Percentiles rank a stretch among this genome's conserved stretches.
phyloP scores from a whole-genome alignment of 805 yeast species.

The Kluyveromyces aestuarii region DNA sequence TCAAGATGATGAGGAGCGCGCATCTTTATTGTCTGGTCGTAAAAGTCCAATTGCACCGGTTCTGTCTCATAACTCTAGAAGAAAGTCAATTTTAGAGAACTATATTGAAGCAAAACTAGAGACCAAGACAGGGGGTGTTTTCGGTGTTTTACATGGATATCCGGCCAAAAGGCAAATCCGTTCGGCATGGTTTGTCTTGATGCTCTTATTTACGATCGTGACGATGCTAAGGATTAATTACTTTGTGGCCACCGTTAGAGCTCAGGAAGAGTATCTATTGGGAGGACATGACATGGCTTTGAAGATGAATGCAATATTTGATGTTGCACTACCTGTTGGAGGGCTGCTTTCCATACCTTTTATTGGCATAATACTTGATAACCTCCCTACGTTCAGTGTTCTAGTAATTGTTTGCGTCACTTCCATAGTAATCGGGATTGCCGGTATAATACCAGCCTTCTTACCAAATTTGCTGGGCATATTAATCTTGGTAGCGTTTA shows the following conservation, averaged over 20 bases:
- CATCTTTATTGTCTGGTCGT: slow-evolving; percentile 20
- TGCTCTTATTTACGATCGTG: slow-evolving; percentile 71
- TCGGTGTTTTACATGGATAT: slow-evolving; percentile 70
- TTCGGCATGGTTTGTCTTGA: slow-evolving; percentile 64
- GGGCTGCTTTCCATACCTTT: slow-evolving; percentile 83
- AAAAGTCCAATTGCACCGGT: slow-evolving; percentile 4
- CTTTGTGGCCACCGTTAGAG: slow-evolving; percentile 79
- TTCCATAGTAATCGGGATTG: slow-evolving; percentile 58
- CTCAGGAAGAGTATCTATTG: slow-evolving; percentile 72
- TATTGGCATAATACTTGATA: slow-evolving; percentile 73
- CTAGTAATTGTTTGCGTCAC: slow-evolving; percentile 41
- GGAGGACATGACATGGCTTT: slow-evolving; percentile 43
- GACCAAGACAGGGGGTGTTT: slow-evolving; percentile 50
- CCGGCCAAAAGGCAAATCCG: slow-evolving; percentile 40
- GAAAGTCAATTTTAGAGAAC: slow-evolving; percentile 57
- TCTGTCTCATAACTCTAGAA: slow-evolving; percentile 14
- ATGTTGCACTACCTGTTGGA: slow-evolving; percentile 79
- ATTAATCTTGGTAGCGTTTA: slow-evolving; percentile 60
- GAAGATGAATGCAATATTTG: slow-evolving; percentile 64
- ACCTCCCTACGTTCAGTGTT: slow-evolving; percentile 51
- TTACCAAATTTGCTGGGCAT: slow-evolving; percentile 59
- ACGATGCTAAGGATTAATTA: slow-evolving; percentile 90
- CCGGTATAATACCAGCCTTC: slow-evolving; percentile 50
- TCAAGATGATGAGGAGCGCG: slow-evolving; percentile 34
- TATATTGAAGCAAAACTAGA: slow-evolving; percentile 50